phyloP scores from a whole-genome alignment of 495 filamentous ascomycete species.

The Lepraria neglecta region DNA sequence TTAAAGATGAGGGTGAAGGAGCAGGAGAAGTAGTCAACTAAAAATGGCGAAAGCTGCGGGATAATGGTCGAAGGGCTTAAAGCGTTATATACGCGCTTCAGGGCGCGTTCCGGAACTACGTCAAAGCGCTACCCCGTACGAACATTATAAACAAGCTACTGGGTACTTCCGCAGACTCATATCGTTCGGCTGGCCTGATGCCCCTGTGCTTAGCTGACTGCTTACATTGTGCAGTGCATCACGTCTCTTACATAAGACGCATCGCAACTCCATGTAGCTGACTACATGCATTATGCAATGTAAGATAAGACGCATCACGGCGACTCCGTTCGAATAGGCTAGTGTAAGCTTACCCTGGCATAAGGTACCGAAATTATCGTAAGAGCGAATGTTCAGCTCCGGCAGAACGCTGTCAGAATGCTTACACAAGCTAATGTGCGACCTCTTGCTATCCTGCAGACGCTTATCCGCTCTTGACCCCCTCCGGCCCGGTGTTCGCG shows the following conservation, averaged over 20 bases:
- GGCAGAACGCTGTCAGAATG: neutral
- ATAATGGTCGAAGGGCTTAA: neutral
- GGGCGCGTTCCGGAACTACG: neutral
- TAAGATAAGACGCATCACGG: no score
- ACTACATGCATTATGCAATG: neutral
- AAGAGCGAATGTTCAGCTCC: neutral
- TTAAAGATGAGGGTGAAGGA: neutral
- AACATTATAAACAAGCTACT: no score
- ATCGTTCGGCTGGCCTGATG: neutral
- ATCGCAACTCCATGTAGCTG: no score
- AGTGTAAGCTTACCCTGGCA: neutral
- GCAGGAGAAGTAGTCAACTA: neutral
- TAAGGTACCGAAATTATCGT: neutral
- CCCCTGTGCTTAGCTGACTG: neutral
- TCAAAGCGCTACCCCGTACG: neutral
- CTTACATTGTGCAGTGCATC: no score
- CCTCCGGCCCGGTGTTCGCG: neutral
- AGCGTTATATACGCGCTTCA: neutral
- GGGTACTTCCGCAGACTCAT: neutral
- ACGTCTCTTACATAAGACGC: no score
- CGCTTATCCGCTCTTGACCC: neutral
- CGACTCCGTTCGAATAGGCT: neutral
- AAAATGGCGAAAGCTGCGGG: neutral
- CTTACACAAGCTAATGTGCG: neutral
- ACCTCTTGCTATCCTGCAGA: neutral